Evolutionary conservation across 2,329 filamentous ascomycete genomes (phyloP), one percentile per base, ranked within the genome.

Genomic region (Aspergillus ruber): DNA sequence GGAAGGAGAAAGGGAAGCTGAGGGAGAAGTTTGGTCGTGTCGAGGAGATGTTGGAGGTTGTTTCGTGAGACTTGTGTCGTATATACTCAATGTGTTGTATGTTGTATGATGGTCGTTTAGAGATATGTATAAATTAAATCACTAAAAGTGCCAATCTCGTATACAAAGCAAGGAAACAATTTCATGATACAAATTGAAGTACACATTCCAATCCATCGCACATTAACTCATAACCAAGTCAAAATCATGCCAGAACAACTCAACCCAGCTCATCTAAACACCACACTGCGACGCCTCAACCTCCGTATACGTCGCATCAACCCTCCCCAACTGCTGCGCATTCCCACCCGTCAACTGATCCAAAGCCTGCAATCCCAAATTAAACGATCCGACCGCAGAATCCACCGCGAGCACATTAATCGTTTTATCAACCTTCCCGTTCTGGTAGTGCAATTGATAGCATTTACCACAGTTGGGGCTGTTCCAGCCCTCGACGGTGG

Each of bases 1-100:
- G 93, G 0, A 68, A 74, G 50, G 64, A 64, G 42, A 76, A 71
- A 45, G 90, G 90, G 0, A 97, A 95, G 67, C 79, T 83, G 58
- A 80, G 93, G 55, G 88, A 91, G 67, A 85, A 85, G 64, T 77
- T 83, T 57, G 68, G 65, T 6, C 73, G 70, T 48, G 74, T 82
- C 0, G 66, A 70, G 40, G 79, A 83, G 50, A 84, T 85, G 81
- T 56, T 84, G 42, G 61, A 69, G 18, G 71, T 20, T n/a, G 43
- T 64, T 44, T 53, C 49, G 42, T 63, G 49, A 57, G 1, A 12
- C 1, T 36, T 27, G 8, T 27, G 10, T 10, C 20, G 6, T 29
- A 46, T 41, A 17, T 25, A 45, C 47, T 41, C 13, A 17, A 46
- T 53, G 9, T 27, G 25, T 10, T 27, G 23, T 9, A 8, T 25